Evolutionary conservation across 2,329 filamentous ascomycete species (phyloP).

Genomic region (Paraphoma chrysanthemicola): DNA sequence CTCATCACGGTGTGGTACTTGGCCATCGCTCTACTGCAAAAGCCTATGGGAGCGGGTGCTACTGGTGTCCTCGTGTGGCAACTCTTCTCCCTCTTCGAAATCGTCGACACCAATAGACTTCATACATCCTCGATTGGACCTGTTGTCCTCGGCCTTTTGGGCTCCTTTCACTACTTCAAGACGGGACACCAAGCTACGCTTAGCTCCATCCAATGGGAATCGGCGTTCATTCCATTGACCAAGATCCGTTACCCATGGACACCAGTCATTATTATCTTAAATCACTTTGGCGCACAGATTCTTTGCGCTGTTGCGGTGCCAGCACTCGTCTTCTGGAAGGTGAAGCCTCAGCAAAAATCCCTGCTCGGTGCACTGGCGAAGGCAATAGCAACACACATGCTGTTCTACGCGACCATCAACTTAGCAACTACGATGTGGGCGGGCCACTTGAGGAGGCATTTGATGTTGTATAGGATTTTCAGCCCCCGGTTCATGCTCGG

Average conservation of each 20-base stretch:
- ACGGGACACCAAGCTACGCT: conserved; percentile 94
- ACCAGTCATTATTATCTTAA: conserved; percentile 79
- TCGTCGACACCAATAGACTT: conserved; percentile 67
- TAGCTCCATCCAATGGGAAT: conserved; percentile 92
- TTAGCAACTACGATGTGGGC: conserved; percentile 91
- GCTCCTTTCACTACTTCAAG: conserved; percentile 95
- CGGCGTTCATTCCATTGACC: conserved; percentile 86
- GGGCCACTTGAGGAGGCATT: conserved; percentile 82
- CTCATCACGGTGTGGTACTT: conserved; percentile 80
- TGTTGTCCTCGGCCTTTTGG: conserved; percentile 83
- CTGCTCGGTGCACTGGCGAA: conserved; percentile 74
- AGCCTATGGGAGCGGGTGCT: conserved; percentile 91
- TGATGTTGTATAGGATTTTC: conserved; percentile 97
- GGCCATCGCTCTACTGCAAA: conserved; percentile 80
- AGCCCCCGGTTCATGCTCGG: conserved; percentile 89
- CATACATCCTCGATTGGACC: conserved; percentile 80
- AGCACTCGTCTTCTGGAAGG: conserved; percentile 87
- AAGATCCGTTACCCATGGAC: conserved; percentile 88
- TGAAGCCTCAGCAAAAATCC: conserved; percentile 70
- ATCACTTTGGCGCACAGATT: conserved; percentile 90
- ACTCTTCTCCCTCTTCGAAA: conserved; percentile 76
- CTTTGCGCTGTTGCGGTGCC: conserved; percentile 81
- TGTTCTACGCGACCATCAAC: conserved; percentile 83
- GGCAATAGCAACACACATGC: conserved; percentile 75
- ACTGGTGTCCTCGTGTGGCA: conserved; percentile 87